Evolutionary conservation across 179 eudicot species (phyloP), one percentile per base, ranked within the genome.

Genomic region (Corrigiola litoralis): DNA sequence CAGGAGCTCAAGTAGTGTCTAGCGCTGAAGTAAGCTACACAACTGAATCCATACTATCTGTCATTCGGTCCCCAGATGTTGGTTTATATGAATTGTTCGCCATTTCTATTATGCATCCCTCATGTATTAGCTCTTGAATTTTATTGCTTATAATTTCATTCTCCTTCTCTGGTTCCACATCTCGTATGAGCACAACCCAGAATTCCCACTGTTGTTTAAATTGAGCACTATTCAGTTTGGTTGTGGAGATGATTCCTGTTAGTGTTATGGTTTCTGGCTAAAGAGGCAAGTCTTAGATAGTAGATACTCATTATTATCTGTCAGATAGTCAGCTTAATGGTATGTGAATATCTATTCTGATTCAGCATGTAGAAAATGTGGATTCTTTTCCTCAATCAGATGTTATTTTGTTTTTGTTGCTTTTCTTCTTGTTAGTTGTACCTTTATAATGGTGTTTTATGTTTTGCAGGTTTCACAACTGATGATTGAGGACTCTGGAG

Each of bases 1-100:
- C 95, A 70, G 99, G 99, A 46, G 90, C 95, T 65, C 80, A 82
- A 67, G 76, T 91, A 74, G 66, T 82, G 50, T 86, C 92, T 28
- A 63, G 38, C 48, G 85, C 96, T 61, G 97, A 91, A 83, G 99
- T 94, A 75, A 73, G 82, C 60, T 27, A 32, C 14, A 12, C 14
- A 64, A 65, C 8, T 34, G 48, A 49, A 52, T 48, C 31, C 25
- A 46, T 36, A 4, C 41, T 41, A 20, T 29, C 23, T 49, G 42
- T 40, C n/a, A 8, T 57, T 20, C 18, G 11, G 2, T 4, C 14
- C 53, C 23, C 4, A 33, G 12, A 31, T 67, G 38, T 52, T 28
- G 17, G 5, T 34, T 27, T 25, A 33, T 37, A 25, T 31, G 31
- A 36, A 33, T 44, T 29, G 24, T 31, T 25, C n/a, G 14, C 5